phyloP scores from a whole-genome alignment of 177 flowering plant species.

The Vitis hybrid region DNA sequence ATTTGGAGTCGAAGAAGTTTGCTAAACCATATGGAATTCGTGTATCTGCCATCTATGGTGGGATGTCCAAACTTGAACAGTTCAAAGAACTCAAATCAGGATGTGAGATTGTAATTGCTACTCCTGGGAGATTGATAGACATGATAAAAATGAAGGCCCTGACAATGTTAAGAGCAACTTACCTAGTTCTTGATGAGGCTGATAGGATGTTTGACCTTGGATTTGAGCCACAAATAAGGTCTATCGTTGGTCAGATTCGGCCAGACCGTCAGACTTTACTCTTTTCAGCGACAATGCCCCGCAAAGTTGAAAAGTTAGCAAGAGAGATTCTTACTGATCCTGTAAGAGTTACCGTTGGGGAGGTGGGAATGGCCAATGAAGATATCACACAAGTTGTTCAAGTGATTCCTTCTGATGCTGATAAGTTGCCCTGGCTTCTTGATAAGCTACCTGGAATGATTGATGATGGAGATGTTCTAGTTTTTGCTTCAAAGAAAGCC shows the following conservation, averaged over 20 bases:
- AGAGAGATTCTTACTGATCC: constrained; percentile 90
- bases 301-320: constrained; percentile 84
- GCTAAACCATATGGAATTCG: constrained; percentile 81
- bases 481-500: constrained; percentile 88
- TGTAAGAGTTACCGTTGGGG: constrained; percentile 87
- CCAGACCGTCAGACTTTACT: constrained; percentile 95
- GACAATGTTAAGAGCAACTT: constrained; percentile 86
- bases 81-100: constrained; percentile 97
- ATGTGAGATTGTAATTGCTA: constrained; percentile 93
- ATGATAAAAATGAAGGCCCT: constrained; percentile 95
- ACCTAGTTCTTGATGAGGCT: constrained; percentile 95
- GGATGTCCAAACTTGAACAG: constrained; percentile 97
- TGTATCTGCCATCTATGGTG: constrained; percentile 97
- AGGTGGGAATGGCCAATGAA: constrained; percentile 93
- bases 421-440: constrained; percentile 91
- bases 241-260: constrained; percentile 94
- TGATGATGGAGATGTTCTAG: constrained; percentile 88
- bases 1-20: constrained; percentile 84
- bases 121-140: constrained; percentile 97
- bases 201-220: constrained; percentile 99
- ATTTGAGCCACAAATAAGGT: constrained; percentile 94
- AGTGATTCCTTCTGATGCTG: constrained; percentile 78
- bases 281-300: constrained; percentile 98
- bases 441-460: constrained; percentile 86
- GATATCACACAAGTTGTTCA: constrained; percentile 93